Base-by-base conservation (phyloP, 2,329 filamentous ascomycete species). In the Thielaviopsis ethacetica region DNA sequence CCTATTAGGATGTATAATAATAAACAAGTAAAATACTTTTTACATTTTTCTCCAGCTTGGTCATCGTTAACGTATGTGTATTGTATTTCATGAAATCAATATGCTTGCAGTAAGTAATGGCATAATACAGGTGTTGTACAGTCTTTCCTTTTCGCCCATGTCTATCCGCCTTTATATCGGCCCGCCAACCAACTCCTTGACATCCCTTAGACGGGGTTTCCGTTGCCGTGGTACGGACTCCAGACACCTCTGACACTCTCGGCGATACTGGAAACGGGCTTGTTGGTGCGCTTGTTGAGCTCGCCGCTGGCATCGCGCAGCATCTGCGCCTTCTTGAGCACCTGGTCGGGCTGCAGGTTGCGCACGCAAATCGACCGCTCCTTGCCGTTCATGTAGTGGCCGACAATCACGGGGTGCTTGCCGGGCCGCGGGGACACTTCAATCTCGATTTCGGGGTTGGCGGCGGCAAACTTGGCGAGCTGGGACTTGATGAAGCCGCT, bases 401-500 rank as follows among this genome's bases (percentile, higher is more conserved):
- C 93, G 66, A 85, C 83, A 66, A 98, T 82, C 63, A 95, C 82
- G 44, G 93, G 93, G 72, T 97, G 91, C 68, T 86, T 86, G 65
- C 83, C 77, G n/a, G 91, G 91, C 65, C 91, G 85, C 19, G 91
- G 93, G 47, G 91, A 94, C 62, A 98, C 83, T 67, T 82, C 83
- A 73, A 98, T 88, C 74, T 97, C 91, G 76, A 97, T 84, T 71
- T 88, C 81, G 30, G 91, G 90, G 73, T 96, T 88, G 66, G 79
- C 75, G 65, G 81, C 76, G 59, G 91, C 91, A 74, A 98, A 96
- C 64, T 78, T 74, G 54, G 85, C 77, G 60, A 96, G 85, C 50
- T 81, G 76, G 63, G 84, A 77, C 70, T 86, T 85, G 71, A 97
- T 83, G 76, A 95, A 96, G 65, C 82, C 75, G 67, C 89, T 94